A percentile compares a stretch with the other conserved stretches of the same genome.
Evolutionary conservation across 2,329 filamentous ascomycete species (phyloP).

Genomic region (Gliomastix tumulicola): DNA sequence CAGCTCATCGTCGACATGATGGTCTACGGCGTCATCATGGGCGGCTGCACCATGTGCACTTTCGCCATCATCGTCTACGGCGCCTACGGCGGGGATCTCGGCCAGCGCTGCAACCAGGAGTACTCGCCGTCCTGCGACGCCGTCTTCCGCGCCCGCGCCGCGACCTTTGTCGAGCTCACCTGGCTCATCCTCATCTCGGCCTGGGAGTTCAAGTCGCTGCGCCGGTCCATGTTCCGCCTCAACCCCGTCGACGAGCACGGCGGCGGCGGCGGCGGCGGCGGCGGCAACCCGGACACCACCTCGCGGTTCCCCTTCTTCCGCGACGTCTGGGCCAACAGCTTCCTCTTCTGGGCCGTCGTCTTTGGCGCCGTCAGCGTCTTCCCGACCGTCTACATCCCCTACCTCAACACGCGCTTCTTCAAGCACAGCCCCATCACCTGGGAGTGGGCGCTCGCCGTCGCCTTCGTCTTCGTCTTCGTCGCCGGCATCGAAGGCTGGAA

Average conservation of each 20-base stretch:
- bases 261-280: too few relatives aligned
- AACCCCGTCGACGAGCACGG: too few relatives aligned
- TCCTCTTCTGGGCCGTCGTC: slow-evolving; percentile 62
- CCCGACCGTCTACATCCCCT: slow-evolving; percentile 65
- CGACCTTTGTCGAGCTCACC: slow-evolving; percentile 66
- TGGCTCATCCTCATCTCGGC: slow-evolving; percentile 69
- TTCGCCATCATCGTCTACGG: slow-evolving; percentile 61
- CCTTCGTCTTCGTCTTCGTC: slow-evolving; percentile 58
- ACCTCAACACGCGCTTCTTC: slow-evolving; percentile 63
- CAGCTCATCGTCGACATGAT: slow-evolving; percentile 75
- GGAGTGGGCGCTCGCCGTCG: slow-evolving; percentile 68
- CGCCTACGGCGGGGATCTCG: slow-evolving; percentile 47
- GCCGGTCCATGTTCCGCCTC: slow-evolving; percentile 64
- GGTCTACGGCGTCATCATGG: slow-evolving; percentile 74
- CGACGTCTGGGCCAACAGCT: slow-evolving; percentile 63
- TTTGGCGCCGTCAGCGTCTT: slow-evolving; percentile 56
- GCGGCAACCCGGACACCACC: too few relatives aligned
- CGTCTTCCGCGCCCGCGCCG: slow-evolving; percentile 64
- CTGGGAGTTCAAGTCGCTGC: slow-evolving; percentile 72
- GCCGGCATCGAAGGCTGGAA: slow-evolving; percentile 67
- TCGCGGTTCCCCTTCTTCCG: slow-evolving; percentile 47
- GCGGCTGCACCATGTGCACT: slow-evolving; percentile 55
- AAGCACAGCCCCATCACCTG: slow-evolving; percentile 65
- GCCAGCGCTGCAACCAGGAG: slow-evolving; percentile 53
- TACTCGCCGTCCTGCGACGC: slow-evolving; percentile 48